Conservation (phyloP, 192 early-diverging fungal genomes). For the Pilaira anomala region DNA sequence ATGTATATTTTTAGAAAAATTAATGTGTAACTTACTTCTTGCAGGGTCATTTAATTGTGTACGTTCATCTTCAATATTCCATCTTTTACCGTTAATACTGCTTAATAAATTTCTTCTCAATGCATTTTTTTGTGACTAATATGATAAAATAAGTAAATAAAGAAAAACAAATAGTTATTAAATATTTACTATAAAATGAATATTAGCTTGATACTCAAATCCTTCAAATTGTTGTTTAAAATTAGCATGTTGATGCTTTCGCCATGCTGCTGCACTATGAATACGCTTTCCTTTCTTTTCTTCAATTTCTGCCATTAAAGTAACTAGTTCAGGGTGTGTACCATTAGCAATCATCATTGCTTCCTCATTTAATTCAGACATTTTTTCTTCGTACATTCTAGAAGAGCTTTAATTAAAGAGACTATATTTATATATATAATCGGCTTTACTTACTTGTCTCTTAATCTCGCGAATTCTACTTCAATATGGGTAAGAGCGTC, state of each 20-base stretch:
- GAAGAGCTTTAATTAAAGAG: not conserved
- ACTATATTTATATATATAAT: not conserved
- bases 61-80: conserved; percentile 34
- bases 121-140: conserved; percentile 31
- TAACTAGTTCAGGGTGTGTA: conserved; percentile 52
- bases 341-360: conserved; percentile 51
- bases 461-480: conserved; percentile 51
- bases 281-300: conserved; percentile 47
- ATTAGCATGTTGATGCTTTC: conserved; percentile 40
- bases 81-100: conserved; percentile 27
- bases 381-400: conserved; percentile 58
- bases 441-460: conserved; percentile 47
- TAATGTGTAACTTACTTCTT: conserved; percentile 21
- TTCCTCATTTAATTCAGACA: conserved; percentile 49
- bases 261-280: conserved; percentile 42
- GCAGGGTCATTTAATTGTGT: conserved; percentile 25
- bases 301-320: conserved; percentile 52
- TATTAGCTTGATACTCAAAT: conserved; percentile 46
- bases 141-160: not conserved
- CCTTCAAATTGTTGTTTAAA: conserved; percentile 40
- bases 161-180: not conserved
- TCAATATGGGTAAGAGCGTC: conserved; percentile 54
- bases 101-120: conserved; percentile 30
- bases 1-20: not conserved
- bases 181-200: conserved; percentile 38